phyloP scores from a whole-genome alignment of 768 basidiomycete genomes.

The Amyloporia xantha region DNA sequence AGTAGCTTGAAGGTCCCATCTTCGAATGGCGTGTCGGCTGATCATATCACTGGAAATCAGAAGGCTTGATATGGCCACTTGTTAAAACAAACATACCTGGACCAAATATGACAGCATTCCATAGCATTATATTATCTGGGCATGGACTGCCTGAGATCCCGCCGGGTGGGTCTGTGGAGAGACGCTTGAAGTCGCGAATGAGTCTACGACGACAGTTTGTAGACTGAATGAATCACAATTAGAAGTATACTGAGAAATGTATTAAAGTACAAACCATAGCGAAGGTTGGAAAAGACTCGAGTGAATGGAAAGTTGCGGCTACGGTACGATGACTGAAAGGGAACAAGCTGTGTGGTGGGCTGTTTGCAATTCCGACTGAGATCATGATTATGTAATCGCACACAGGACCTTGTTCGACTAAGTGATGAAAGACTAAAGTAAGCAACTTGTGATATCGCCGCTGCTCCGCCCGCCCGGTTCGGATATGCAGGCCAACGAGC shows the following conservation, averaged over 20 bases:
- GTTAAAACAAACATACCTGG: constrained; percentile 58
- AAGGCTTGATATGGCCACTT: not conserved
- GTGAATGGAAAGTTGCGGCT: too few species aligned
- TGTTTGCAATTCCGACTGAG: too few species aligned
- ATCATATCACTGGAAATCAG: not conserved
- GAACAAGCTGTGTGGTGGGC: too few species aligned
- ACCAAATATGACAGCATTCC: constrained; percentile 99
- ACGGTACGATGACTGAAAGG: too few species aligned
- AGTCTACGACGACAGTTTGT: constrained; percentile 93
- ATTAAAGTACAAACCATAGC: not conserved
- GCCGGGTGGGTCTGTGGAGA: constrained; percentile 90
- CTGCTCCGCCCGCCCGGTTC: too few species aligned
- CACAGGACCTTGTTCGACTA: too few species aligned
- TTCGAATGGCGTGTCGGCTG: constrained; percentile 98
- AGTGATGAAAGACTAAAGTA: too few species aligned
- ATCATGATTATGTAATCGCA: too few species aligned
- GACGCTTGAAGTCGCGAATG: constrained; percentile 95
- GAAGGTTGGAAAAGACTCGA: too few species aligned
- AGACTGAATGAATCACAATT: constrained; percentile 43
- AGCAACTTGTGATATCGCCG: too few species aligned
- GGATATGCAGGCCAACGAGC: too few species aligned
- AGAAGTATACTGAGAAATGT: not conserved
- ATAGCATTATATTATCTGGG: constrained; percentile 98
- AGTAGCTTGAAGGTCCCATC: constrained; percentile 98
- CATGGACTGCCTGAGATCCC: constrained; percentile 97